These are phyloP conservation scores for Phaseolus coccineus DNA, from an alignment of 331 rosid genomes.

Conservation along the genomic window DNA sequence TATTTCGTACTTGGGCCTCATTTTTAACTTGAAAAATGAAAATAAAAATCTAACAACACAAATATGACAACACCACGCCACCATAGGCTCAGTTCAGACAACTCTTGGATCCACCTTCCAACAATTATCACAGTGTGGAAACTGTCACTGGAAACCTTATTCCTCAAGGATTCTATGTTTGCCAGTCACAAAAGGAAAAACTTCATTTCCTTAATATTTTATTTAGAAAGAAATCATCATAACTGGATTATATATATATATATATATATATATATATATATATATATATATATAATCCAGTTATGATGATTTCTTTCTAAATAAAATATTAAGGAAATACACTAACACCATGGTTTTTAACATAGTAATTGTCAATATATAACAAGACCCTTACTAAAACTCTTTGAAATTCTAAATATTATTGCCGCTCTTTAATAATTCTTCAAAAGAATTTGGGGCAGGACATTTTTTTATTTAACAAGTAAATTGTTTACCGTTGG, in stretches of 20 bases:
- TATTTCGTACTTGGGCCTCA: neutral
- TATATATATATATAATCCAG: neutral
- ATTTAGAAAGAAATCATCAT: no score
- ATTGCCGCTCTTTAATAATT: neutral
- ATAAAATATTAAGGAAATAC: neutral
- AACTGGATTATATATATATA: neutral
- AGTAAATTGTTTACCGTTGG: no score
- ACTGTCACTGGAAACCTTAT: neutral
- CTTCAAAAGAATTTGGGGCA: neutral
- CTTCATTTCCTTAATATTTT: no score
- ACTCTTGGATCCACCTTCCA: neutral
- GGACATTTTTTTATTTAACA: neutral
- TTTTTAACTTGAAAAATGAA: neutral
- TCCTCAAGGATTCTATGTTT: no score
- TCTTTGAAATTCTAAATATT: neutral
- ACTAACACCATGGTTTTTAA: neutral
- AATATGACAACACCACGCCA: neutral
- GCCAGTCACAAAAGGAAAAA: no score
- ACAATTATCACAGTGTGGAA: neutral
- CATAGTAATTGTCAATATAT: no score
- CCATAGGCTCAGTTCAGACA: neutral
- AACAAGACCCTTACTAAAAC: neutral
- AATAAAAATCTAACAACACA: neutral
- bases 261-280: no score
- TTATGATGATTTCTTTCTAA: no score